A percentile compares a stretch with the other conserved stretches of the same genome.
Conservation (phyloP, 1,284 basidiomycete species). For the Bjerkandera adusta region DNA sequence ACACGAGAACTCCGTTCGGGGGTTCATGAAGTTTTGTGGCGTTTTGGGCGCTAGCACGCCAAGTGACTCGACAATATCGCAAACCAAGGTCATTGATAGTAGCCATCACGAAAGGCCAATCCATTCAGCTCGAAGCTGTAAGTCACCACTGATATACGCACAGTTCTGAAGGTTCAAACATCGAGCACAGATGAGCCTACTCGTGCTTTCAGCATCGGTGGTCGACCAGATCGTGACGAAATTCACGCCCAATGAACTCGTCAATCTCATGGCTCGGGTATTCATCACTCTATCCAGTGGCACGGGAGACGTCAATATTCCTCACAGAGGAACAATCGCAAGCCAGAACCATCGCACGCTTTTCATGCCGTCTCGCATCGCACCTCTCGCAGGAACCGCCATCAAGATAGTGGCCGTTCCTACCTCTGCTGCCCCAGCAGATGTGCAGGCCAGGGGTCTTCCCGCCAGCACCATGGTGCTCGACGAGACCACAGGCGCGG, state of each 20-base stretch:
- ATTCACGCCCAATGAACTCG: slow-evolving; percentile 44
- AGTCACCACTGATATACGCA: no score
- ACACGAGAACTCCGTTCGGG: no score
- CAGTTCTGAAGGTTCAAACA: no score
- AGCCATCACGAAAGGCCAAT: no score
- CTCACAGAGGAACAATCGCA: slow-evolving; percentile 49
- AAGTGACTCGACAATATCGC: no score
- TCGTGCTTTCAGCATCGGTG: slow-evolving; percentile 51
- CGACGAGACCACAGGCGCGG: slow-evolving; percentile 64
- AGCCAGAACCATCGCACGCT: slow-evolving; percentile 52
- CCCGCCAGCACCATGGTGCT: slow-evolving; percentile 78
- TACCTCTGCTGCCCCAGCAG: slow-evolving; percentile 31
- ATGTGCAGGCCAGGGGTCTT: slow-evolving; percentile 46
- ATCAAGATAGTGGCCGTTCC: slow-evolving; percentile 79
- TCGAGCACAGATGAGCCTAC: slow-evolving; percentile 48
- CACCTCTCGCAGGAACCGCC: slow-evolving; percentile 41
- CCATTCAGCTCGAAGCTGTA: no score
- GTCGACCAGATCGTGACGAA: slow-evolving; percentile 42
- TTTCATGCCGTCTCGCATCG: slow-evolving; percentile 71
- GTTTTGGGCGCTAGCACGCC: no score
- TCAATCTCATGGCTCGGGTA: slow-evolving; percentile 53
- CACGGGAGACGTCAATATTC: slow-evolving; percentile 32
- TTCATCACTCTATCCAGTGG: slow-evolving; percentile 33
- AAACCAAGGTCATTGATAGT: no score
- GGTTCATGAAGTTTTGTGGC: no score